Base-by-base conservation (phyloP, 768 basidiomycete species). In the Hydnum rufescens region DNA sequence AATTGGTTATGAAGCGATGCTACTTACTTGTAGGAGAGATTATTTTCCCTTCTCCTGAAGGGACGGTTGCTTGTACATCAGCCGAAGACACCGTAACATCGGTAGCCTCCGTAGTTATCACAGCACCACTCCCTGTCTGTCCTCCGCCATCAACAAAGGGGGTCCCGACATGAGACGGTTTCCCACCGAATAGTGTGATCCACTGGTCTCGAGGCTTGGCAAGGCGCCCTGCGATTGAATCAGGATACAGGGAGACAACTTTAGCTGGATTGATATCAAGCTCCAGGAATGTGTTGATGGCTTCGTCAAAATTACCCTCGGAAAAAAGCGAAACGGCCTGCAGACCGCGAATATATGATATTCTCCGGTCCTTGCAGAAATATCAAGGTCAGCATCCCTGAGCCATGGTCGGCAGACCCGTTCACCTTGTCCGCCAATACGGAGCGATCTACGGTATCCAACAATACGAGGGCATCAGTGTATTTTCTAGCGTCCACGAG, bases 211-310 rank as follows among this genome's bases (percentile, higher is more conserved):
- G 72, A 6, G 78, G 74, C 0, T 82, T 74, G 3, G 78, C 70
- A 4, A 96, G 65, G 30, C 84, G 72, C 4, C 93, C 93, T 1
- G 88, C 74, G 2, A 97, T 74, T 8, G 71, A 70, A 32, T 82
- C 77, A 0, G 87, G 84, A 64, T 87, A 99, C 4, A 97, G 67
- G 1, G 90, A 82, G 22, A 97, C 73, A 2, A 99, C 86, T 60
- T 90, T 88, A 0, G 92, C 87, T 0, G 95, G 95, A 60, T 92
- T 92, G 58, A 90, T 70, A 57, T 96, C 82, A 39, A 93, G 77
- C 39, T 82, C 76, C 47, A 90, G 74, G 63, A 97, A 90, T 0
- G 78, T 75, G 61, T 95, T 80, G 53, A 96, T 81, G 1, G 93
- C 90, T 1, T 69, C 66, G 55, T 83, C 80, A 60, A 76, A 92